phyloP scores from a whole-genome alignment of 306 rosid species.

The Sicyos baderoa region DNA sequence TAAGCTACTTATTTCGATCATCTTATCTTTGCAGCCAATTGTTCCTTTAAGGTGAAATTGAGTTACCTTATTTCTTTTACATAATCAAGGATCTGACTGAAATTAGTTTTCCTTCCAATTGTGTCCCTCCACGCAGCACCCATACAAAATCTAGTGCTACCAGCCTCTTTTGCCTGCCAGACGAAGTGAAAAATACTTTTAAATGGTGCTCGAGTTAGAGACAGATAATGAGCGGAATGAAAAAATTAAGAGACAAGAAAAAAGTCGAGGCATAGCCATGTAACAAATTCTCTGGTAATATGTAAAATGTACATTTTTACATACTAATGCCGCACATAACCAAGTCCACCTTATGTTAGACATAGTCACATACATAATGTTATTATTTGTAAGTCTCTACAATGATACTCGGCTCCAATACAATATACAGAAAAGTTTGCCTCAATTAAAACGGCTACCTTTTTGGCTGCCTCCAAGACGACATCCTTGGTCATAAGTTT shows the following conservation, averaged over 20 bases:
- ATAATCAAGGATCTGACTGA: constrained; percentile 78
- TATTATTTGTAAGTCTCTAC: neutral
- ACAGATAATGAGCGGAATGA: neutral
- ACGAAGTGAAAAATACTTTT: constrained; percentile 18
- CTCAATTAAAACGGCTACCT: constrained; percentile 33
- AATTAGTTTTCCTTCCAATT: constrained; percentile 81
- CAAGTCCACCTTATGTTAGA: neutral
- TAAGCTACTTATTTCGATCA: neutral
- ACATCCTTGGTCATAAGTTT: constrained; percentile 69
- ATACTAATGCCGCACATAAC: neutral
- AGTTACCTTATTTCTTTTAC: constrained; percentile 75
- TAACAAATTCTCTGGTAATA: neutral
- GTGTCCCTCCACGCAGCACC: constrained; percentile 99
- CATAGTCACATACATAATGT: neutral
- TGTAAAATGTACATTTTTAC: neutral
- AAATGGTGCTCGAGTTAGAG: constrained; percentile 7
- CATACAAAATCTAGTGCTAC: constrained; percentile 98
- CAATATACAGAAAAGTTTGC: constrained; percentile 6
- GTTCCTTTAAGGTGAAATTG: constrained; percentile 6
- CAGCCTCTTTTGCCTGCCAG: constrained; percentile 90
- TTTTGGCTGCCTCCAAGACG: constrained; percentile 64
- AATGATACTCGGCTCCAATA: neutral
- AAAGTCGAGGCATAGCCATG: neutral
- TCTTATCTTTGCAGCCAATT: neutral
- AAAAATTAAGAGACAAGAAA: neutral